Base-by-base conservation (phyloP, 768 basidiomycete genomes). In the Tephrocybe rancida region DNA sequence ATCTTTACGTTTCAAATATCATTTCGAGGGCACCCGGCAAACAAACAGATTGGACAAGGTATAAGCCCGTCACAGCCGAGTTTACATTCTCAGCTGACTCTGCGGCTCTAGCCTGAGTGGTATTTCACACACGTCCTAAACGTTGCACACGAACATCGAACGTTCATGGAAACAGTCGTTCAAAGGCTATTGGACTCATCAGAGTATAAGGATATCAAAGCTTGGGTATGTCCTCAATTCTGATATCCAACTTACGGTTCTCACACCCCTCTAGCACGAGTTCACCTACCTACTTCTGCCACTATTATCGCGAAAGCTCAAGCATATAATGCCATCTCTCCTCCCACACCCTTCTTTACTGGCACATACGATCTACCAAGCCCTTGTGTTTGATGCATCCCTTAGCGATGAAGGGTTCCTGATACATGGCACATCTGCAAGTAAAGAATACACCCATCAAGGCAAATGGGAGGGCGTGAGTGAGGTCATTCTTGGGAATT, bases 11-110 rank as follows among this genome's bases (percentile, higher is more conserved):
- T 99, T 98, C 77, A 92, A 89, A 62, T 99, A 89, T 66, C 97
- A 99, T 65, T 98, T 98, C 57, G 94, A 98, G 52, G 85, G 90
- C 0, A 77, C 82, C 16, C 78, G 93, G 30, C 83, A 85, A 59
- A 99, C 97, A 0, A 99, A 98, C 68, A 80, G 92, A 47, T 68
- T 94, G 9, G 96, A 98, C 73, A 98, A 98, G 84, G 95, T 90
- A 47, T 46, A 52, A 44, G 37, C 26, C 19, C 13, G 9, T 14
- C 25, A 21, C 27, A 13, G 5, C n/a, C 7, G n/a, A 6, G n/a
- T 5, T 16, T 32, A 13, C 13, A 18, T 5, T 35, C 1, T 43
- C 27, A 55, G 1, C 34, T 42, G 16, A 37, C 30, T 22, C 29
- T 8, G 52, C 35, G 30, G 21, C 63, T 26, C 26, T 35, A 96